Base-by-base conservation (phyloP, 1,284 basidiomycete genomes). In the Xanthoconium separans region DNA sequence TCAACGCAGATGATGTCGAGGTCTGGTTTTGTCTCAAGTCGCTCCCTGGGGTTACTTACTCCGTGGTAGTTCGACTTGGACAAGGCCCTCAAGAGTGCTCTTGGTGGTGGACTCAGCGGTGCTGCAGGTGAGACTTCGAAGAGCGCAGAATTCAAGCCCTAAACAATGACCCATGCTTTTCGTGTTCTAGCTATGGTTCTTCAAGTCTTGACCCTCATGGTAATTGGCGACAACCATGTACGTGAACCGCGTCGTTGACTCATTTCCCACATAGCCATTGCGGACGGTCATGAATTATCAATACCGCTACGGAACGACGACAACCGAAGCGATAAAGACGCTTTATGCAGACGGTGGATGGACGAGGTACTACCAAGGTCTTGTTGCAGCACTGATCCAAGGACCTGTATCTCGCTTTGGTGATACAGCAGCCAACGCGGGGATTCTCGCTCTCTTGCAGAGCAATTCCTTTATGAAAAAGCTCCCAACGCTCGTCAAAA, bases 281-380 rank as follows among this genome's bases (percentile, higher is more conserved):
- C 82, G 92, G 24, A 96, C 93, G 2, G 79, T 93, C 53, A 95
- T 95, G 93, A 95, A 95, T 75, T 94, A 91, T 68, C 92, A 92
- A 72, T 91, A 91, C 65, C 83, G 88, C 47, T 94, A 85, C 65
- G 93, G 93, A 9, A 87, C 87, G 0, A 80, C 83, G 1, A 81
- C 83, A n/a, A 83, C 81, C 3, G 71, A 80, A 48, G 87, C 89
- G 8, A 80, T 78, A 46, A 70, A 72, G 52, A 91, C 83, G 4
- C 81, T 95, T 20, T 89, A 87, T 65, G 69, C 72, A 3, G 89
- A 92, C 56, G 91, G 91, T n/a, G 91, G 91, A 8, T 86, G 81
- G 74, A 75, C 77, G 44, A 80, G 92, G 41, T 94, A 89, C 69
- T 95, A 95, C 69, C 85, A 89, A 60, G 93, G 93, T 16, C 79